Percentiles rank a stretch among this genome's conserved stretches.
phyloP scores from a whole-genome alignment of 805 yeast species.

The Wickerhamiella nectarea region DNA sequence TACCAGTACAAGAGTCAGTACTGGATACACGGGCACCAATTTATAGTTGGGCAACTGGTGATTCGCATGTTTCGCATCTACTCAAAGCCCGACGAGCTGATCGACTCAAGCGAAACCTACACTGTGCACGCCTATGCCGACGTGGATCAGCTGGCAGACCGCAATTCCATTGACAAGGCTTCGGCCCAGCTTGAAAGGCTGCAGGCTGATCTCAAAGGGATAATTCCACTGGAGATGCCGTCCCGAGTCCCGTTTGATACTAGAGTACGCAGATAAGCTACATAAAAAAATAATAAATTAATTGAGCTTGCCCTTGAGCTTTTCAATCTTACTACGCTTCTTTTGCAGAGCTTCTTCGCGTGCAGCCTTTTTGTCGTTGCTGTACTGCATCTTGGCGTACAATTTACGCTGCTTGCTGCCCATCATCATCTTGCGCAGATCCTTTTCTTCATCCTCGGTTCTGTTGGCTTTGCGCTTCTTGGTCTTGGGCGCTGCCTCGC shows the following conservation, averaged over 20 bases:
- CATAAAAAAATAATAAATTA: neutral
- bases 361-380: slow-evolving; percentile 67
- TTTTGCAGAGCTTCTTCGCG: slow-evolving; percentile 61
- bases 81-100: slow-evolving; percentile 22
- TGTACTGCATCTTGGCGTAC: slow-evolving; percentile 90
- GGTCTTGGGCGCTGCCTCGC: slow-evolving; percentile 33
- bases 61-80: slow-evolving; percentile 40
- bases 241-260: slow-evolving; percentile 75
- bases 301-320: slow-evolving; percentile 12
- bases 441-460: slow-evolving; percentile 64
- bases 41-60: slow-evolving; percentile 46
- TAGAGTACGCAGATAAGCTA: slow-evolving; percentile 31
- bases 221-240: slow-evolving; percentile 57
- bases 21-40: slow-evolving; percentile 47
- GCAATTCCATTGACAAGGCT: slow-evolving; percentile 55
- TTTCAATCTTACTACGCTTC: slow-evolving; percentile 37
- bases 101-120: slow-evolving; percentile 24
- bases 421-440: slow-evolving; percentile 94
- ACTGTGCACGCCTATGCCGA: slow-evolving; percentile 51
- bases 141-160: slow-evolving; percentile 57
- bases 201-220: slow-evolving; percentile 52
- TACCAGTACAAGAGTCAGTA: slow-evolving; percentile 50
- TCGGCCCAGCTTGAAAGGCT: slow-evolving; percentile 46
- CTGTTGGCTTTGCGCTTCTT: slow-evolving; percentile 21
- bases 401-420: slow-evolving; percentile 87